Evolutionary conservation across 805 yeast genomes (phyloP), one percentile per base, ranked within the genome.

Genomic region (Starmera quercuum): DNA sequence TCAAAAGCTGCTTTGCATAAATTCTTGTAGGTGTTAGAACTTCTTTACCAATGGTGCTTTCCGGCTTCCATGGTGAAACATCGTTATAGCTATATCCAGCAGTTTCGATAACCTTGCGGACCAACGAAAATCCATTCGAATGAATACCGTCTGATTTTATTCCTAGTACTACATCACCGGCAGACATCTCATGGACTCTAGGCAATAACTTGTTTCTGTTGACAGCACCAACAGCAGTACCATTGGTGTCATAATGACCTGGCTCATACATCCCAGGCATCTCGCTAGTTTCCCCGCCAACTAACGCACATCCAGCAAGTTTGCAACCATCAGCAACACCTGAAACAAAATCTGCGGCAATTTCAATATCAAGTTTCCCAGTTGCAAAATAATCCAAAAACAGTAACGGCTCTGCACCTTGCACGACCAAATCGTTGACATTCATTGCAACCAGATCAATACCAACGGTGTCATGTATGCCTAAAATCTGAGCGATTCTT

Each of bases 391-490:
- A 92, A 63, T 92, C 99, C 46, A 92, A 71, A 67, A 92, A 92
- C 56, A 92, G 72, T 49, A 92, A 70, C 32, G 98, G 97, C 61
- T 92, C 98, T 22, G 98, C 98, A 54, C 99, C 99, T 68, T 94
- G 98, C 15, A 92, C 99, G 36, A 92, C 86, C 51, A 92, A 71
- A 61, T 92, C 99, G 55, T 92, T 92, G 27, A 92, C 99, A 56
- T 88, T 94, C 99, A 92, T 92, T 39, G 97, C 99, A 33, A 92
- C 99, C 43, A 92, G 73, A 62, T 92, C 99, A 47, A 92, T 86
- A 56, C 99, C 99, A 29, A 92, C 99, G n/a, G 98, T 90, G 56
- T 86, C 78, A 56, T 94, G 97, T 37, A 83, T 83, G 49, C 80
- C 68, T 63, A 88, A 70, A 44, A 75, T 76, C 65, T 92, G 97